phyloP scores from a whole-genome alignment of 768 basidiomycete species.

The Mycena alexandri region DNA sequence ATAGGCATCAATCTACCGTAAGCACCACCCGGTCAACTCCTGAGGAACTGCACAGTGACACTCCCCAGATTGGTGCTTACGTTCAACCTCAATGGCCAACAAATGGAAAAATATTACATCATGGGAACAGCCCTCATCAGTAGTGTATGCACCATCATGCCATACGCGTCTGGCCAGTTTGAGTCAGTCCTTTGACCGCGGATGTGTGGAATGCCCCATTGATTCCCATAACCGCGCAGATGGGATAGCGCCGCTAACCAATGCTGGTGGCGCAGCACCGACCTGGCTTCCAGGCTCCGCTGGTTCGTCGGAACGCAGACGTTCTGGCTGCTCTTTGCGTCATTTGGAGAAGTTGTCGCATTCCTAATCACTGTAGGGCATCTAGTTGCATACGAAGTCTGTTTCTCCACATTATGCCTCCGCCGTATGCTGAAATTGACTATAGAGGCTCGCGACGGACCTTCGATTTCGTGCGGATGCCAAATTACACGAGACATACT shows the following conservation, averaged over 20 bases:
- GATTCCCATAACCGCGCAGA: background rate
- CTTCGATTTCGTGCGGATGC: background rate
- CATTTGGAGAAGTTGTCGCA: constrained; percentile 7
- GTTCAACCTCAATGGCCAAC: constrained; percentile 8
- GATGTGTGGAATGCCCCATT: background rate
- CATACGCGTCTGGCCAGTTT: constrained; percentile 16
- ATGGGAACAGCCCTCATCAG: constrained; percentile 2
- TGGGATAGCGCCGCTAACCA: constrained; percentile 1
- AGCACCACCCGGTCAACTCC: background rate
- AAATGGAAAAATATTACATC: constrained; percentile 24
- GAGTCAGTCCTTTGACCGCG: background rate
- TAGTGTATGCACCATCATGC: constrained; percentile 1
- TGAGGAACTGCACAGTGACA: background rate
- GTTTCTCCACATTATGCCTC: background rate
- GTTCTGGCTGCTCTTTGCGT: constrained; percentile 1
- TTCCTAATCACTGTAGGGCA: constrained; percentile 6
- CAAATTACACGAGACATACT: constrained; percentile 1
- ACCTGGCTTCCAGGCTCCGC: constrained; percentile 7
- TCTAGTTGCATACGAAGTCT: constrained; percentile 10
- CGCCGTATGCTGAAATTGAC: background rate
- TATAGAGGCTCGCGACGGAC: background rate
- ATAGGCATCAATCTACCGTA: constrained; percentile 23
- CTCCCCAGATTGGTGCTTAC: constrained; percentile 14
- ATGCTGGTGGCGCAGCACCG: constrained; percentile 16
- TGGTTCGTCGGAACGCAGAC: constrained; percentile 11